Conservation (phyloP, 2,329 filamentous ascomycete species). For the Didymella pomorum region DNA sequence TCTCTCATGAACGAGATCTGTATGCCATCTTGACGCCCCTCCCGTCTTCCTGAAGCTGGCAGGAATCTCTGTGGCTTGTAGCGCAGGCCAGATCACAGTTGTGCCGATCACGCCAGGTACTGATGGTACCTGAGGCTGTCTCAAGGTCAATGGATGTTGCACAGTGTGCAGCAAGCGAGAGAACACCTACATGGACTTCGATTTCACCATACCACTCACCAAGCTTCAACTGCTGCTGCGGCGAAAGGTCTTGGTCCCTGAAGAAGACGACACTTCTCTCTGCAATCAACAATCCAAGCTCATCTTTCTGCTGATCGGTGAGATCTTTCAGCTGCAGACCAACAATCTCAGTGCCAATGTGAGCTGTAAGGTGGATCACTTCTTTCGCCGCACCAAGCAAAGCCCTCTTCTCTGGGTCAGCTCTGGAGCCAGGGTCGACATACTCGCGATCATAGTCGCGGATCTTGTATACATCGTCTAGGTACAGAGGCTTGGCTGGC, state of each 20-base stretch:
- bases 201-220: slow-evolving; percentile 59
- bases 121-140: slow-evolving; percentile 72
- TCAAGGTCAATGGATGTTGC: background rate
- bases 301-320: slow-evolving; percentile 58
- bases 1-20: slow-evolving; percentile 73
- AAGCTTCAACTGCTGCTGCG: slow-evolving; percentile 44
- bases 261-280: slow-evolving; percentile 59
- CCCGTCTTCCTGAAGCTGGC: slow-evolving; percentile 72
- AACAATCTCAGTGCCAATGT: slow-evolving; percentile 50
- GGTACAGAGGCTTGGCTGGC: slow-evolving; percentile 70
- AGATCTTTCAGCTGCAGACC: slow-evolving; percentile 59
- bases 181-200: slow-evolving; percentile 69
- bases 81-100: slow-evolving; percentile 74
- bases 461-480: slow-evolving; percentile 74
- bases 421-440: slow-evolving; percentile 57
- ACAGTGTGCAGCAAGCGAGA: background rate
- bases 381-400: slow-evolving; percentile 54
- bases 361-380: slow-evolving; percentile 45
- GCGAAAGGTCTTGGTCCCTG: slow-evolving; percentile 57
- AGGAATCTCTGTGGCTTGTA: slow-evolving; percentile 67
- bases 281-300: slow-evolving; percentile 55
- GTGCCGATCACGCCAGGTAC: slow-evolving; percentile 71
- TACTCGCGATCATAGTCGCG: slow-evolving; percentile 55
- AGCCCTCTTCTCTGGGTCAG: slow-evolving; percentile 57
- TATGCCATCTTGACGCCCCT: slow-evolving; percentile 74